phyloP scores from a whole-genome alignment of 495 filamentous ascomycete genomes.

The Penicillium chermesinum region DNA sequence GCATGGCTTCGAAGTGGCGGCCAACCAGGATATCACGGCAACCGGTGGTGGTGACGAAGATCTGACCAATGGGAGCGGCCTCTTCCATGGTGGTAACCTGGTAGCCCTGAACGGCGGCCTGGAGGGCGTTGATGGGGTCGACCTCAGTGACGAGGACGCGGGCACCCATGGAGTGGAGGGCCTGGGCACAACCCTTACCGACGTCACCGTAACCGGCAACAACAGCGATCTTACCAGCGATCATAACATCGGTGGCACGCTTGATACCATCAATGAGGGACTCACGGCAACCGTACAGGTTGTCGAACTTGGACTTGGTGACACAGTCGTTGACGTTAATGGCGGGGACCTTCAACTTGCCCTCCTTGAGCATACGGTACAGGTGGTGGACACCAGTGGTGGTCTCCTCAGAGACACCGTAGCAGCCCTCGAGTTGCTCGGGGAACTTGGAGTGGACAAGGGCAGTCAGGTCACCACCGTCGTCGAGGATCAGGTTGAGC shows the following conservation, averaged over 20 bases:
- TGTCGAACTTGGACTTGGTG: conserved; percentile 99
- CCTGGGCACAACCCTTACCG: conserved; percentile 96
- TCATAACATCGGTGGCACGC: conserved; percentile 99
- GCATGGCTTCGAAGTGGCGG: conserved; percentile 93
- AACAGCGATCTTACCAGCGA: conserved; percentile 96
- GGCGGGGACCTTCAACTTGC: conserved; percentile 84
- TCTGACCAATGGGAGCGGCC: conserved; percentile 80
- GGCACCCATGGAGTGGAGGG: conserved; percentile 93
- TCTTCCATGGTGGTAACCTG: conserved; percentile 98
- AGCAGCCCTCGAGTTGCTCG: conserved; percentile 95
- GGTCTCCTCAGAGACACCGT: conserved; percentile 97
- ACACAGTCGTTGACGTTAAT: conserved; percentile 99
- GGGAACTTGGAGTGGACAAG: conserved; percentile 98
- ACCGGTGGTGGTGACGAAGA: conserved; percentile 98
- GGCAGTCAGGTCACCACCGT: conserved; percentile 94
- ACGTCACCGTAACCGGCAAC: conserved; percentile 99
- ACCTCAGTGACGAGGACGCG: conserved; percentile 95
- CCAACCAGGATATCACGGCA: conserved; percentile 95
- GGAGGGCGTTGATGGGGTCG: conserved; percentile 99
- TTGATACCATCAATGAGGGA: conserved; percentile 99
- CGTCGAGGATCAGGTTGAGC: conserved; percentile 97
- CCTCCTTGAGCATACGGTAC: conserved; percentile 93
- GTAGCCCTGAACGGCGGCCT: conserved; percentile 95
- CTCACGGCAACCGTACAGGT: conserved; percentile 98
- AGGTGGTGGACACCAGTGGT: conserved; percentile 99